Conservation (phyloP, 2,329 filamentous ascomycete species). For the Pseudogymnoascus sp. region DNA sequence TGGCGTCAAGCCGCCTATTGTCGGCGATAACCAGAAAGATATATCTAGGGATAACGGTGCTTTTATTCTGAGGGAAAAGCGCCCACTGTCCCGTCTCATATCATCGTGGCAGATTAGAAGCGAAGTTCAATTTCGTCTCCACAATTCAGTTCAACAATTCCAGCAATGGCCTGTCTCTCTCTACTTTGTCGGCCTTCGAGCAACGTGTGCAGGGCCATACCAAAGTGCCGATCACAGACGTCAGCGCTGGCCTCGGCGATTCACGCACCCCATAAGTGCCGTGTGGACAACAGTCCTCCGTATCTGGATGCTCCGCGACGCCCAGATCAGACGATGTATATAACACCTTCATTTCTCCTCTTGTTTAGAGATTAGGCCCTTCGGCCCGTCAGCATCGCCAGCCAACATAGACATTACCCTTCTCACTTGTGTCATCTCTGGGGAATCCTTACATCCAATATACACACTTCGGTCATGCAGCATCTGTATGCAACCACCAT, state of each 20-base stretch:
- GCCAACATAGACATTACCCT: background rate
- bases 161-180: background rate
- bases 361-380: background rate
- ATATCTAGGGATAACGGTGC: background rate
- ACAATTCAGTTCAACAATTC: background rate
- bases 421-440: background rate
- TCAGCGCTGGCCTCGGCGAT: background rate
- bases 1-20: background rate
- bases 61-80: background rate
- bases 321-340: background rate
- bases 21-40: background rate
- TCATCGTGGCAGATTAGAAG: too few relatives aligned
- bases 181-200: background rate
- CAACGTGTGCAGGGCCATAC: background rate
- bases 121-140: background rate
- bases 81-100: background rate
- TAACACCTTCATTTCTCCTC: background rate
- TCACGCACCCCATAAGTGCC: background rate
- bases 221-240: background rate
- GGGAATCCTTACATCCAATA: background rate
- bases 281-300: background rate
- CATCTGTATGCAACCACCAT: background rate
- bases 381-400: background rate
- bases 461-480: background rate
- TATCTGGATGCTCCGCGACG: background rate